phyloP scores from a whole-genome alignment of 192 early-diverging fungal genomes.

The Thamnidium elegans region DNA sequence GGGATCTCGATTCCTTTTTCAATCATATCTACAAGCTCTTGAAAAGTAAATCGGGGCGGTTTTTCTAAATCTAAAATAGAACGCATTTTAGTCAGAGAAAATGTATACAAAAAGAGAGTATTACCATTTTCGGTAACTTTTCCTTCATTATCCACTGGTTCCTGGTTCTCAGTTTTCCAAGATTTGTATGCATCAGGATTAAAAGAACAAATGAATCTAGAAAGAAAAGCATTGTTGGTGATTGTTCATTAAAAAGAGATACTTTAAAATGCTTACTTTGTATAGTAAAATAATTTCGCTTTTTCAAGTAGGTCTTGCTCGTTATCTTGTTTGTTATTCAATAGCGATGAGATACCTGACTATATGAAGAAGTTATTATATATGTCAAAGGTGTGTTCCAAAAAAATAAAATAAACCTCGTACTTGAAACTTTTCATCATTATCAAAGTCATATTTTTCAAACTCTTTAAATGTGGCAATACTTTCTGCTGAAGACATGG shows the following conservation, averaged over 20 bases:
- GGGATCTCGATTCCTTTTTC: conserved; percentile 38
- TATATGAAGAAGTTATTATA: conserved; percentile 5
- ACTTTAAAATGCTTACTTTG: conserved; percentile 25
- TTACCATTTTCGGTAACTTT: not conserved
- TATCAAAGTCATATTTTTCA: conserved; percentile 39
- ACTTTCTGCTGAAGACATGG: conserved; percentile 12
- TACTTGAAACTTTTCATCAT: conserved; percentile 40
- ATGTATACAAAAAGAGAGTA: not conserved
- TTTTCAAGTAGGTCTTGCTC: conserved; percentile 29
- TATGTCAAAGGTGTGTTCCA: not conserved
- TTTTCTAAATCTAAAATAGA: not conserved
- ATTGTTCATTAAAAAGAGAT: too few species aligned
- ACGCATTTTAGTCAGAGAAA: not conserved
- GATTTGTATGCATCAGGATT: conserved; percentile 33
- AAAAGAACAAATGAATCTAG: conserved; percentile 33
- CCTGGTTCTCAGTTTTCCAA: conserved; percentile 29
- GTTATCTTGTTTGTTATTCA: conserved; percentile 29
- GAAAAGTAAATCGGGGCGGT: conserved; percentile 33
- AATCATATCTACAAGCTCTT: conserved; percentile 44
- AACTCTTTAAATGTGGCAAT: conserved; percentile 30
- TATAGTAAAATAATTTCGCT: conserved; percentile 46
- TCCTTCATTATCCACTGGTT: not conserved
- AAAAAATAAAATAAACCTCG: not conserved
- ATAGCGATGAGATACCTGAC: conserved; percentile 36
- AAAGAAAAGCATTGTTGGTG: too few species aligned